Evolutionary conservation across 768 basidiomycete genomes (phyloP).

Genomic region (Infundibulicybe gibba): DNA sequence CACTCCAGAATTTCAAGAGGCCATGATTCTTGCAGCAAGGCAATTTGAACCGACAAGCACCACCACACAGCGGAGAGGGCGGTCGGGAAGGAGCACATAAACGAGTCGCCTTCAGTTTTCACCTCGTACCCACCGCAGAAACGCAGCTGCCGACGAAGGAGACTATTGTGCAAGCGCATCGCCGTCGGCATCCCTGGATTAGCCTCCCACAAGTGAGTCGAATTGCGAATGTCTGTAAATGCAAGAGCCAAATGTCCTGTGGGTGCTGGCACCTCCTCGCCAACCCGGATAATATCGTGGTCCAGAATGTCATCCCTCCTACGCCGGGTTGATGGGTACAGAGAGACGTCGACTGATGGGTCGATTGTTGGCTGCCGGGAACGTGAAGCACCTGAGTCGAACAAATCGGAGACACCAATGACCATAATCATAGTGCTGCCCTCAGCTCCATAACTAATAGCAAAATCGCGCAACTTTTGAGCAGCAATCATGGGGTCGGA

Average conservation of each 20-base stretch:
- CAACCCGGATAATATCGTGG: slow-evolving; percentile 58
- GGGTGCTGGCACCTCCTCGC: slow-evolving; percentile 80
- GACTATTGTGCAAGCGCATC: slow-evolving; percentile 84
- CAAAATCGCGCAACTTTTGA: slow-evolving; percentile 94
- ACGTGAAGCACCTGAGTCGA: slow-evolving; percentile 40
- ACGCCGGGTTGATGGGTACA: slow-evolving; percentile 9
- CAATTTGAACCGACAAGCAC: slow-evolving; percentile 82
- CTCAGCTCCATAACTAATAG: slow-evolving; percentile 93
- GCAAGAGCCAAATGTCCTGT: slow-evolving; percentile 87
- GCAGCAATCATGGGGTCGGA: slow-evolving; percentile 75
- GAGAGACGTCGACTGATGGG: slow-evolving; percentile 33
- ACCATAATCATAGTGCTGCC: slow-evolving; percentile 99
- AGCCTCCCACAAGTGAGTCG: slow-evolving; percentile 94
- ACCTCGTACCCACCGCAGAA: slow-evolving; percentile 97
- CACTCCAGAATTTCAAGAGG: slow-evolving; percentile 91
- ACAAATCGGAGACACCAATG: slow-evolving; percentile 76
- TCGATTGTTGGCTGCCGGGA: slow-evolving; percentile 45
- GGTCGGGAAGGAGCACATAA: slow-evolving; percentile 97
- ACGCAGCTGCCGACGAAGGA: slow-evolving; percentile 82
- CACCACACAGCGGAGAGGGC: slow-evolving; percentile 86
- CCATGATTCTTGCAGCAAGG: slow-evolving; percentile 82
- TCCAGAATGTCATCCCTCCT: slow-evolving; percentile 49
- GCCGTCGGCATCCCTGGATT: slow-evolving; percentile 95
- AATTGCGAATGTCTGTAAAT: slow-evolving; percentile 97
- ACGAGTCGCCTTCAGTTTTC: slow-evolving; percentile 98